Conservation (phyloP, 768 basidiomycete species). For the Amanita molliuscula region DNA sequence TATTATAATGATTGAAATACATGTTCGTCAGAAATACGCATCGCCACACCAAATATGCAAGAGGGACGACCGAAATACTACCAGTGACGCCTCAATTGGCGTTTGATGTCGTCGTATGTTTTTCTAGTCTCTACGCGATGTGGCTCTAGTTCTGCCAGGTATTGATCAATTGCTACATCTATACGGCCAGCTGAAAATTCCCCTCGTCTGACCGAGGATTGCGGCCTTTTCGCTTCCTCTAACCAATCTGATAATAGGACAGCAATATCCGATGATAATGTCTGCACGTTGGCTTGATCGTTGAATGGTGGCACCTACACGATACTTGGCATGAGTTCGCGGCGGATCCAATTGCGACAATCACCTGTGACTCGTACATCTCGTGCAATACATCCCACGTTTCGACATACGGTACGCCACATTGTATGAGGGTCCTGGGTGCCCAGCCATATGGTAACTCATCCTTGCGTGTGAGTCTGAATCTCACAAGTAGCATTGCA, state of each 20-base stretch:
- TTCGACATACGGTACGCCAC: slow-evolving; percentile 69
- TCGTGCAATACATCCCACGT: slow-evolving; percentile 81
- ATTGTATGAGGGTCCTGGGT: slow-evolving; percentile 67
- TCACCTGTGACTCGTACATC: slow-evolving; percentile 83
- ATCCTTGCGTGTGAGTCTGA: slow-evolving; percentile 50
- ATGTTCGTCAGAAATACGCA: not conserved
- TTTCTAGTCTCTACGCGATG: slow-evolving; percentile 50
- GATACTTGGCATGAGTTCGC: not conserved
- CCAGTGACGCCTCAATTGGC: slow-evolving; percentile 65
- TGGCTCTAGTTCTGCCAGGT: slow-evolving; percentile 59
- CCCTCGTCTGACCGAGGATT: slow-evolving; percentile 46
- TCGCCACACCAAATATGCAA: not conserved
- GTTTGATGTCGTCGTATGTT: slow-evolving; percentile 60
- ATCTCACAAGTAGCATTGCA: slow-evolving; percentile 64
- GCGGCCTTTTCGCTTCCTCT: slow-evolving; percentile 63
- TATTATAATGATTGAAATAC: not conserved
- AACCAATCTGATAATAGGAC: slow-evolving; percentile 75
- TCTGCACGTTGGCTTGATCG: slow-evolving; percentile 67
- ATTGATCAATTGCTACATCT: slow-evolving; percentile 63
- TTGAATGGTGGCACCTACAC: slow-evolving; percentile 77
- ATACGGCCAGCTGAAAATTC: slow-evolving; percentile 76
- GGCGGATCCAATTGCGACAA: slow-evolving; percentile 10
- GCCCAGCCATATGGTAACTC: slow-evolving; percentile 73
- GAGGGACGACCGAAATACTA: slow-evolving; percentile 17
- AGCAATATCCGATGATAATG: slow-evolving; percentile 75